Evolutionary conservation across 129 eudicot species (phyloP), one percentile per base, ranked within the genome.

Genomic region (Chrysanthemum seticuspe): DNA sequence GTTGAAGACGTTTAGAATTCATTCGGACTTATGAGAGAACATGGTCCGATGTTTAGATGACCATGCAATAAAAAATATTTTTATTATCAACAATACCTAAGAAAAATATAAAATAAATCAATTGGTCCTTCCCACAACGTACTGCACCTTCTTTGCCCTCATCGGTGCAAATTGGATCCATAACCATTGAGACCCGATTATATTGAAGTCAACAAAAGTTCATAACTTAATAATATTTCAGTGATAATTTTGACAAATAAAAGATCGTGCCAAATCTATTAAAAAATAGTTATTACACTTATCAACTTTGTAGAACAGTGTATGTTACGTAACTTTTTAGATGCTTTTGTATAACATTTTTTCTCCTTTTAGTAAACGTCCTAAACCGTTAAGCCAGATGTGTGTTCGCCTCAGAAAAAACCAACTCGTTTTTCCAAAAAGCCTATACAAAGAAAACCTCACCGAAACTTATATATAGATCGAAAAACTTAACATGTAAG

Each of bases 61-160:
- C n/a, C 15, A 51, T 10, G n/a, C 5, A n/a, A 51, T 10, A 13
- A 53, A 1, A 53, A 53, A 13, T 53, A 53, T 7, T 53, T 53
- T 14, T 13, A 12, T 53, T 53, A 7, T 53, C 19, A 60, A 25
- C 29, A 60, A 19, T 59, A 19, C n/a, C 31, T 21, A 23, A 59
- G 65, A 23, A 60, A 60, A 59, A 2, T 25, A 60, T 11, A 16
- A 0, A 61, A 61, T 25, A 61, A 61, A 3, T 23, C 6, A 27
- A 29, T 13, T 77, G 70, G 50, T 27, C 65, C 25, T 55, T 62
- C 72, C 36, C 66, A 62, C 47, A 63, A 54, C 76, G 81, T 78
- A 70, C 59, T 61, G 72, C 76, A 64, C 51, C 67, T 78, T 78
- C 81, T 78, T 16, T 58, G 80, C 80, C 73, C 55, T 36, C 6